These are phyloP conservation scores for Jamesozyma rosinii DNA, from an alignment of 805 yeast genomes.

Conservation along the genomic window DNA sequence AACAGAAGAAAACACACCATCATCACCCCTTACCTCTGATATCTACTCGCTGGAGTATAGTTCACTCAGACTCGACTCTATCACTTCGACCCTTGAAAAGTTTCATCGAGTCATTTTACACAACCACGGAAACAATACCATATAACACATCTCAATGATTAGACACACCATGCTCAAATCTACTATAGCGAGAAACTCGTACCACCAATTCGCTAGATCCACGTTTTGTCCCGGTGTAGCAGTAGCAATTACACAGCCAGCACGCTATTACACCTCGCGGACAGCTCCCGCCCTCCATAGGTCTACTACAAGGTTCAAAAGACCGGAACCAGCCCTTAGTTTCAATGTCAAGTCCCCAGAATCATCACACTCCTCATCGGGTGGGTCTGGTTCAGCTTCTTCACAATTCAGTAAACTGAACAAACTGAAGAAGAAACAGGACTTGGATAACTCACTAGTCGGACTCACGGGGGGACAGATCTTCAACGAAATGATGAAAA, in stretches of 20 bases:
- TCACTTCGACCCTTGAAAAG: too few species aligned
- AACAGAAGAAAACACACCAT: too few species aligned
- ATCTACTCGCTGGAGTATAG: too few species aligned
- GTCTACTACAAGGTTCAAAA: conserved; percentile 5
- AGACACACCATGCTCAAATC: conserved; percentile 12
- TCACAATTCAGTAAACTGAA: not conserved
- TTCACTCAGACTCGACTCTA: too few species aligned
- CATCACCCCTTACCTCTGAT: too few species aligned
- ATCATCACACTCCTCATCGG: not conserved
- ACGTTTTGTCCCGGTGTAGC: not conserved
- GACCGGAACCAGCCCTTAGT: conserved; percentile 33
- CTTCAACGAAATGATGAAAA: conserved; percentile 96
- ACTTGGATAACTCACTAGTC: conserved; percentile 74
- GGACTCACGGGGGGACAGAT: conserved; percentile 98
- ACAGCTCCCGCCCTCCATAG: conserved; percentile 27
- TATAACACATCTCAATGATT: too few species aligned
- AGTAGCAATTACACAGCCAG: conserved; percentile 3
- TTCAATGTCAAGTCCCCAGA: conserved; percentile 21
- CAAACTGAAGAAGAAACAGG: not conserved
- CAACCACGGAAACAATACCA: too few species aligned
- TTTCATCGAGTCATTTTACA: too few species aligned
- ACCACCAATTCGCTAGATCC: conserved; percentile 3
- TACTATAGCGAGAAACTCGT: conserved; percentile 12
- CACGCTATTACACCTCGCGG: conserved; percentile 17
- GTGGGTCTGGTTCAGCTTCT: not conserved